A percentile compares a stretch with the other conserved stretches of the same genome.
Conservation (phyloP, 2,329 filamentous ascomycete genomes). For the Claviceps paspali region DNA sequence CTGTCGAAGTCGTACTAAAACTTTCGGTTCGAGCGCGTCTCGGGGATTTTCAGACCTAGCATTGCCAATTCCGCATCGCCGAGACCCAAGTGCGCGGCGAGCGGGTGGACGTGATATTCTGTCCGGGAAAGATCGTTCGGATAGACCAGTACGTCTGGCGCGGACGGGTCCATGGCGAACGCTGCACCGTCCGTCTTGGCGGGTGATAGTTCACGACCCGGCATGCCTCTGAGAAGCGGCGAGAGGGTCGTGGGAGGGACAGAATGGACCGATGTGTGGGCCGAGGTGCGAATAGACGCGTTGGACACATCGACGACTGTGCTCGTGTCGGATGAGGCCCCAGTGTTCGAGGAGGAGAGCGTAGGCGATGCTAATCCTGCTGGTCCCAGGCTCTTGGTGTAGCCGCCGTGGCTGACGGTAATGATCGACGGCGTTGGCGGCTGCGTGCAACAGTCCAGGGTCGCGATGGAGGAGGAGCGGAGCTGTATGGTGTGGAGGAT, state of each 20-base stretch:
- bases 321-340: conserved; percentile 1
- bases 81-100: conserved; percentile 14
- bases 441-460: background rate
- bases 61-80: conserved; percentile 13
- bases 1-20: conserved; percentile 24
- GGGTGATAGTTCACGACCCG: conserved; percentile 22
- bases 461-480: background rate
- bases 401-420: conserved; percentile 3
- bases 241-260: conserved; percentile 9
- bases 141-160: conserved; percentile 17
- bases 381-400: conserved; percentile 5
- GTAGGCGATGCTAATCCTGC: conserved; percentile 1
- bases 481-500: conserved; percentile 11
- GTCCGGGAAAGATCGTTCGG: conserved; percentile 19
- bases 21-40: conserved; percentile 17
- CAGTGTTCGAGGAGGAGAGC: background rate
- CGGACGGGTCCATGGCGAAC: conserved; percentile 17
- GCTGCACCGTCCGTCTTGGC: conserved; percentile 22
- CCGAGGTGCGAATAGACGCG: conserved; percentile 3
- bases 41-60: conserved; percentile 20
- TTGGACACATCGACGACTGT: conserved; percentile 3
- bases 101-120: conserved; percentile 22
- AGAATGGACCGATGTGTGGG: conserved; percentile 1
- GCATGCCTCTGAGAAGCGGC: conserved; percentile 30
- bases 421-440: conserved; percentile 6